Conservation (phyloP, 2,329 filamentous ascomycete species). For the Talaromyces verruculosus region DNA sequence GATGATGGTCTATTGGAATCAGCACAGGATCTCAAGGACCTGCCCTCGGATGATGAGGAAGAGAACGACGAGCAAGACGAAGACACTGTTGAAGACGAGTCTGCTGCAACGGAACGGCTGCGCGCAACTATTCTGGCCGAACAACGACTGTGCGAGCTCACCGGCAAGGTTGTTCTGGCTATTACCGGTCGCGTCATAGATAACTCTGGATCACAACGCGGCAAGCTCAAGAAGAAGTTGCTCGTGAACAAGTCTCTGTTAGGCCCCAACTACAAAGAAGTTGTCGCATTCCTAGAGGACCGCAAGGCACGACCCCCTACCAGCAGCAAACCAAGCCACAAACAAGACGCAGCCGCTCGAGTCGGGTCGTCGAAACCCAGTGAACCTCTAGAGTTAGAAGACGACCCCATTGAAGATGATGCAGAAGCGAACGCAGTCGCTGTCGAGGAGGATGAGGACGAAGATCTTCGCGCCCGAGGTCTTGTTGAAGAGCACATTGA, state of each 20-base stretch:
- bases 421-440: slow-evolving; percentile 32
- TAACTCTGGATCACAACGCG: slow-evolving; percentile 57
- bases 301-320: slow-evolving; percentile 46
- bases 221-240: slow-evolving; percentile 68
- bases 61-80: slow-evolving; percentile 55
- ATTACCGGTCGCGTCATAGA: slow-evolving; percentile 76
- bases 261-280: slow-evolving; percentile 81
- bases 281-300: slow-evolving; percentile 76
- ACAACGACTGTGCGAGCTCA: slow-evolving; percentile 79
- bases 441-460: slow-evolving; percentile 45
- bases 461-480: slow-evolving; percentile 38
- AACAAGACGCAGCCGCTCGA: slow-evolving; percentile 31
- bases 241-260: slow-evolving; percentile 76
- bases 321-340: slow-evolving; percentile 37
- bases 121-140: slow-evolving; percentile 73
- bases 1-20: slow-evolving; percentile 72
- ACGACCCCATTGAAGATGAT: slow-evolving; percentile 41
- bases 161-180: slow-evolving; percentile 79
- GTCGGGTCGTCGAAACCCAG: slow-evolving; percentile 34
- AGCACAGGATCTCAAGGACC: slow-evolving; percentile 62
- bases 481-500: slow-evolving; percentile 35
- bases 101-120: slow-evolving; percentile 53
- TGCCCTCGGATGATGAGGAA: slow-evolving; percentile 48
- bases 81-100: slow-evolving; percentile 31
- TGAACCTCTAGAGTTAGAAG: slow-evolving; percentile 47